Conservation (phyloP, 2,329 filamentous ascomycete species). For the Sporothrix pallida region DNA sequence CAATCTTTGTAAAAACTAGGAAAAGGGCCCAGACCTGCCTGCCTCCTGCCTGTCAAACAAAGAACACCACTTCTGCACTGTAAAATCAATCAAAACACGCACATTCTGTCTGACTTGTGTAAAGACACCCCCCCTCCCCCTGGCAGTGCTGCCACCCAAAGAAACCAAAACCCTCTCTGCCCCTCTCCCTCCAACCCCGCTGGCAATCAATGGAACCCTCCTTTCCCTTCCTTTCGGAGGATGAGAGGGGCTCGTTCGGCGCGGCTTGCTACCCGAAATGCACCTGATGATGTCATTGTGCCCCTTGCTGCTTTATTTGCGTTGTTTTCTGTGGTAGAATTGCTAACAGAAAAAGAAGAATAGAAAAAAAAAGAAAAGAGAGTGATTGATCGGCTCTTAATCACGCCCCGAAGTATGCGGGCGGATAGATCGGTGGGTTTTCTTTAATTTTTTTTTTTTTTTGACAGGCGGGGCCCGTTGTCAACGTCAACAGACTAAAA, state of each 20-base stretch:
- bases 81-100: neutral
- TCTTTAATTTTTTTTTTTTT: neutral
- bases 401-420: neutral
- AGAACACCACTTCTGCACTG: too few relatives aligned
- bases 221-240: neutral
- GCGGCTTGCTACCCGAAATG: slow-evolving; percentile 17
- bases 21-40: neutral
- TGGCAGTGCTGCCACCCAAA: neutral
- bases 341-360: too few relatives aligned
- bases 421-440: neutral
- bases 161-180: neutral
- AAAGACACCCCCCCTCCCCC: neutral
- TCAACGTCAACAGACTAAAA: slow-evolving; percentile 1
- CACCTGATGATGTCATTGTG: slow-evolving; percentile 6
- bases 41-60: neutral
- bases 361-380: too few relatives aligned
- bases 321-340: too few relatives aligned
- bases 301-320: too few relatives aligned
- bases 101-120: neutral
- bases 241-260: neutral
- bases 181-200: neutral
- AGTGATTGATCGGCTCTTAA: too few relatives aligned
- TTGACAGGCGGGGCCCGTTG: neutral
- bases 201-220: neutral
- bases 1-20: too few relatives aligned